Conservation (phyloP, 2,329 filamentous ascomycete species). For the Colletotrichum filicis region DNA sequence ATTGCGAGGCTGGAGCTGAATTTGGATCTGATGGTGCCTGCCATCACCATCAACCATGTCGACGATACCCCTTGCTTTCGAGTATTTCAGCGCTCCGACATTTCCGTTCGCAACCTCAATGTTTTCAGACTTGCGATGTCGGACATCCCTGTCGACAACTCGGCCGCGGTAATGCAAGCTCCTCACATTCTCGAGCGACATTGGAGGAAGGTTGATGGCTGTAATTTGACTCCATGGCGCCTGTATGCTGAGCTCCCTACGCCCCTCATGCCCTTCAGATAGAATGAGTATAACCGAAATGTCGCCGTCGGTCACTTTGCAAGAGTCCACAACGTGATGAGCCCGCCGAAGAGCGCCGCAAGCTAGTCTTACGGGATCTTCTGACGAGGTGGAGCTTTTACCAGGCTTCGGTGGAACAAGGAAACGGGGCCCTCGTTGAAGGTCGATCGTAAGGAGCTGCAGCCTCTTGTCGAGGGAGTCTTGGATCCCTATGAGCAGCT, state of each 20-base stretch:
- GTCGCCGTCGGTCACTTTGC: conserved; percentile 74
- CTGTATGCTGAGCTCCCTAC: conserved; percentile 76
- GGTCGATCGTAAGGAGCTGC: conserved; percentile 72
- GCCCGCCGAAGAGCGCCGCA: conserved; percentile 67
- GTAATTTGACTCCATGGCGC: conserved; percentile 79
- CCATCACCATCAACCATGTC: conserved; percentile 74
- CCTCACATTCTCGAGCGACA: conserved; percentile 69
- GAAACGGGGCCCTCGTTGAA: conserved; percentile 41
- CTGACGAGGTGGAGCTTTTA: conserved; percentile 38
- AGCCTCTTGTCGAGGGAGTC: conserved; percentile 75
- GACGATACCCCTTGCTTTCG: conserved; percentile 69
- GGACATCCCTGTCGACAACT: conserved; percentile 62
- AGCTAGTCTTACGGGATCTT: conserved; percentile 53
- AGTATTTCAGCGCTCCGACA: conserved; percentile 66
- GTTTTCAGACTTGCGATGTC: conserved; percentile 56
- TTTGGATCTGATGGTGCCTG: conserved; percentile 72
- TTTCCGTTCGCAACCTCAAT: conserved; percentile 59
- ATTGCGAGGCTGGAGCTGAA: conserved; percentile 74
- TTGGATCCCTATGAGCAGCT: conserved; percentile 75
- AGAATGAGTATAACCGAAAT: conserved; percentile 77
- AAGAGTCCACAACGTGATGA: conserved; percentile 78
- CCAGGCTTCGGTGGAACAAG: conserved; percentile 37
- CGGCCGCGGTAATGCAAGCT: conserved; percentile 67
- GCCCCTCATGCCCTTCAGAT: conserved; percentile 71
- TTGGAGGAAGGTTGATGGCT: conserved; percentile 71